Evolutionary conservation across 2,329 filamentous ascomycete species (phyloP).

Genomic region (Metarhizium guizhouense): DNA sequence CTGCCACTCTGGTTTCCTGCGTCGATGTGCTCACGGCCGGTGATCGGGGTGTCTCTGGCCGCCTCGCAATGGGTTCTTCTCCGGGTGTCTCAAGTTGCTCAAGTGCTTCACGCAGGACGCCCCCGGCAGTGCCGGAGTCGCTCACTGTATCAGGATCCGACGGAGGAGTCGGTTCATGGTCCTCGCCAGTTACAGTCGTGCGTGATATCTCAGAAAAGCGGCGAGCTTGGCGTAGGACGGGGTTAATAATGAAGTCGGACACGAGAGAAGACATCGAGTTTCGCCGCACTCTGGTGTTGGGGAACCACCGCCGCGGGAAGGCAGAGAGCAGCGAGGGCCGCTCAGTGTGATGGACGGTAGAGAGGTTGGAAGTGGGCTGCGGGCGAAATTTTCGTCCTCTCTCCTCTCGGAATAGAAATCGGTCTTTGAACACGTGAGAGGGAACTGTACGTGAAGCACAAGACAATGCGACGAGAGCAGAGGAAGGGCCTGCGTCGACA

Average conservation of each 20-base stretch:
- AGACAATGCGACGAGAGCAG: too few relatives aligned
- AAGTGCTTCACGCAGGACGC: conserved; percentile 6
- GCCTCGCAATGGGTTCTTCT: conserved; percentile 8
- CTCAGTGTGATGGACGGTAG: background rate
- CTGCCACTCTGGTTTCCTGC: conserved; percentile 24
- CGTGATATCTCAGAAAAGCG: conserved; percentile 48
- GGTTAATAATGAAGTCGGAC: conserved; percentile 56
- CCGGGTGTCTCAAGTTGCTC: background rate
- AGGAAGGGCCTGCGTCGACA: too few relatives aligned
- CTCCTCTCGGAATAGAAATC: background rate
- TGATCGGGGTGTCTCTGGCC: conserved; percentile 16
- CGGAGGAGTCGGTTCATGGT: conserved; percentile 17
- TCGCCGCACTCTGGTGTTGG: conserved; percentile 6
- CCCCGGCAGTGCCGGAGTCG: conserved; percentile 16
- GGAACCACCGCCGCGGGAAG: background rate
- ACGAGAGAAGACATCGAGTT: conserved; percentile 51
- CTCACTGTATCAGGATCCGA: conserved; percentile 14
- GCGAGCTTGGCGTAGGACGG: conserved; percentile 56
- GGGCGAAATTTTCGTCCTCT: background rate
- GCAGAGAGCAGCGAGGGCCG: background rate
- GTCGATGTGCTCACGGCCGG: conserved; percentile 25
- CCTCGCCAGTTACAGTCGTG: conserved; percentile 26
- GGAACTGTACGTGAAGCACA: background rate
- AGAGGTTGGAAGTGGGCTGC: background rate
- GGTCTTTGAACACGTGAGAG: background rate